These are phyloP conservation scores for Fusarium compactum DNA, from an alignment of 2,329 filamentous ascomycete genomes.

Conservation along the genomic window DNA sequence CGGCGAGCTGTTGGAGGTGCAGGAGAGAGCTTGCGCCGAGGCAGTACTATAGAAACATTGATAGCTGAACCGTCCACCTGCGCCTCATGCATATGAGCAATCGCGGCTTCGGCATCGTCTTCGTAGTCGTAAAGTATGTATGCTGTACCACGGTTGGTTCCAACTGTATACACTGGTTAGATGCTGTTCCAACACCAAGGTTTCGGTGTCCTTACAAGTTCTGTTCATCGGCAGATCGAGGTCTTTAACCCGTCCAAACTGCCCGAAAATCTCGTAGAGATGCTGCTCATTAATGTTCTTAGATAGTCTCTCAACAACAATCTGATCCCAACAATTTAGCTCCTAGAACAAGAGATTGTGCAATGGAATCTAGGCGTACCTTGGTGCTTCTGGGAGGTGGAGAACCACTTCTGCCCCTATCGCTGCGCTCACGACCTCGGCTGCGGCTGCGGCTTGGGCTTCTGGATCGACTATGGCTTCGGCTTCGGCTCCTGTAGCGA, in stretches of 20 bases:
- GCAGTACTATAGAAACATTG: constrained; percentile 89
- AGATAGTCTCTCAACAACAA: constrained; percentile 94
- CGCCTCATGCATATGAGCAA: constrained; percentile 98
- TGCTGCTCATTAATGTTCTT: constrained; percentile 94
- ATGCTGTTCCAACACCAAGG: constrained; percentile 5
- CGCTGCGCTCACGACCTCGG: constrained; percentile 50
- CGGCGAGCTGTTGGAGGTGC: constrained; percentile 79
- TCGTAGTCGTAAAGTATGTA: constrained; percentile 88
- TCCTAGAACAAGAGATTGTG: background rate
- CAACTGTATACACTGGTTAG: constrained; percentile 66
- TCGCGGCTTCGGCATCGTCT: constrained; percentile 85
- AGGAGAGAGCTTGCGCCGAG: constrained; percentile 83
- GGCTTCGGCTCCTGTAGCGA: constrained; percentile 48
- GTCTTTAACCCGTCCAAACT: constrained; percentile 86
- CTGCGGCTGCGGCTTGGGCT: constrained; percentile 51
- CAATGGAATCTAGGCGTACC: constrained; percentile 50
- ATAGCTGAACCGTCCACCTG: constrained; percentile 86
- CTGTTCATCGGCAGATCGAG: constrained; percentile 91
- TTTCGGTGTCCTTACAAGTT: constrained; percentile 70
- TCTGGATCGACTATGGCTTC: constrained; percentile 44
- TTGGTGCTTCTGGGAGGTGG: constrained; percentile 64
- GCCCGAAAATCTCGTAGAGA: constrained; percentile 89
- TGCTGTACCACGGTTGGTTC: constrained; percentile 91
- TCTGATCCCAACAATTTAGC: constrained; percentile 62
- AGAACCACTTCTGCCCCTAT: constrained; percentile 53